Evolutionary conservation across 768 basidiomycete species (phyloP), one percentile per base, ranked within the genome.

Genomic region (Rhizopogon roseolus): DNA sequence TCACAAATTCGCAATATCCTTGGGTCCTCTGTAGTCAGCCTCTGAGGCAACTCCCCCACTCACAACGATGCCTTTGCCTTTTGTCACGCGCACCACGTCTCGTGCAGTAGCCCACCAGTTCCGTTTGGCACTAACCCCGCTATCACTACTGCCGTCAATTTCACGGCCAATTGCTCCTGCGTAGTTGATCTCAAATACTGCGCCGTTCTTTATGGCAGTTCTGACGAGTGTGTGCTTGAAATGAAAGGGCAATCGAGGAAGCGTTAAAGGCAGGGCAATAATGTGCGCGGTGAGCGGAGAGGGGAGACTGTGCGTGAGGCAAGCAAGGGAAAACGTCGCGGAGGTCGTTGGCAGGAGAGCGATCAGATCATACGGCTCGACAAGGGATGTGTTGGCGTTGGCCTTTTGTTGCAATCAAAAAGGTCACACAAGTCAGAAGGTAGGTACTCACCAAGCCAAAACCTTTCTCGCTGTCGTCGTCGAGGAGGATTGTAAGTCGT

Each of bases 81-180:
- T 90, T 3, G 90, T 86, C 1, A 91, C 90, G 1, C 92, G 77
- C 16, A 82, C 76, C 2, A 94, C 73, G 67, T 95, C 92, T 34
- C 85, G 73, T 10, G 89, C 81, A 0, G 81, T 76, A 0, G 87
- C 82, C 92, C 92, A 90, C 91, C 90, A 90, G 58, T 92, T 90
- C 39, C 88, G 72, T 70, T 88, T 89, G 4, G 81, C 80, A 8
- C 66, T 68, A 3, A 75, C 62, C 0, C 81, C 84, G 29, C 73
- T 76, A 53, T 84, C 82, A 14, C 74, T 80, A 2, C 70, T 79
- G 6, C 78, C 54, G 43, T 84, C 82, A 17, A 77, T 75, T 45
- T 84, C 83, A 1, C 80, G 84, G 1, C 84, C 83, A 0, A 93
- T 68, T 0, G 88, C 86, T 13, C 88, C 87, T 0, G 81, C 82